Percentiles rank a stretch among this genome's conserved stretches.
Evolutionary conservation across 805 yeast species (phyloP).

Genomic region (Zygosaccharomyces gambellarensis): DNA sequence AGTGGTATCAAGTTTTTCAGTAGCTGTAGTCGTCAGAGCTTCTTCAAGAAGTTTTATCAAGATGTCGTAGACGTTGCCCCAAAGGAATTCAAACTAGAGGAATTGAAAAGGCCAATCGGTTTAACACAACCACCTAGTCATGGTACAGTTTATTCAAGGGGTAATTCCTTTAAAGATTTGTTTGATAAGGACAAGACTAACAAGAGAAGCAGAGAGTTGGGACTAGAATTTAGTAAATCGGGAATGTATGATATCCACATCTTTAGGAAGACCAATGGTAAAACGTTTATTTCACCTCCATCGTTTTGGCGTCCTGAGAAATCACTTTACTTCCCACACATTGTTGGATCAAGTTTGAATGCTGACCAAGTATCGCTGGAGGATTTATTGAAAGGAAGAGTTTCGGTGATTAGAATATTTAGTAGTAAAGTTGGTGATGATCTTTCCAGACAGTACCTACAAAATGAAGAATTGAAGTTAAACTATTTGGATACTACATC

Average conservation of each 20-base stretch:
- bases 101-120: slow-evolving; percentile 47
- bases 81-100: slow-evolving; percentile 33
- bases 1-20: slow-evolving; percentile 3
- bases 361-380: slow-evolving; percentile 33
- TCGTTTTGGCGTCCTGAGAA: slow-evolving; percentile 68
- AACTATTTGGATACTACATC: slow-evolving; percentile 15
- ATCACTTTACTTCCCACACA: slow-evolving; percentile 78
- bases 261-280: slow-evolving; percentile 73
- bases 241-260: slow-evolving; percentile 63
- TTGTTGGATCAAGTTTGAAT: slow-evolving; percentile 51
- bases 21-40: slow-evolving; percentile 4
- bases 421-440: slow-evolving; percentile 55
- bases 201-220: slow-evolving; percentile 48
- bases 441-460: slow-evolving; percentile 58
- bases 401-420: slow-evolving; percentile 29
- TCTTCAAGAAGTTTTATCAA: slow-evolving; percentile 34
- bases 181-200: slow-evolving; percentile 46
- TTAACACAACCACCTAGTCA: slow-evolving; percentile 34
- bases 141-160: slow-evolving; percentile 35
- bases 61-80: slow-evolving; percentile 38
- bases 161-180: slow-evolving; percentile 44
- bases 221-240: slow-evolving; percentile 59
- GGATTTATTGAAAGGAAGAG: slow-evolving; percentile 27
- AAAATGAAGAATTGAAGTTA: slow-evolving; percentile 31
- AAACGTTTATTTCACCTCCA: slow-evolving; percentile 77